Conservation (phyloP, 2,329 filamentous ascomycete species). For the Penicillium italicum region DNA sequence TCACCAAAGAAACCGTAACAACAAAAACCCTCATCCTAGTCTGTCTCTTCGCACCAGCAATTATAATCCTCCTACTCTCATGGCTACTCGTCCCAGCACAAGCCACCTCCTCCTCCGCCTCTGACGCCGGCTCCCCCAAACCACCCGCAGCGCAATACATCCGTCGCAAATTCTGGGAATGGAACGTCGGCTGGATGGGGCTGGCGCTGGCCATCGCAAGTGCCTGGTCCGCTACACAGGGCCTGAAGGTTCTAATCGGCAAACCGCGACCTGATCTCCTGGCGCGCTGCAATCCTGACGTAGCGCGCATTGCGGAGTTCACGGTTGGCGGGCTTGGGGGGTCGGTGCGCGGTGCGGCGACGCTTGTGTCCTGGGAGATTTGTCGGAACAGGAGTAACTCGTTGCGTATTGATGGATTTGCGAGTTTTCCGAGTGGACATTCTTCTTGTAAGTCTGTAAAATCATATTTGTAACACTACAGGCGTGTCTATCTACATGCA, state of each 20-base stretch:
- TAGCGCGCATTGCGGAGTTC: conserved; percentile 58
- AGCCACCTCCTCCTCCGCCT: conserved; percentile 43
- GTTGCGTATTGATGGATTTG: conserved; percentile 72
- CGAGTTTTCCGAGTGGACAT: conserved; percentile 78
- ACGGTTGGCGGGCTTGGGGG: conserved; percentile 60
- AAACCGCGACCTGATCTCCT: conserved; percentile 63
- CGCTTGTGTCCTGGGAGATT: conserved; percentile 71
- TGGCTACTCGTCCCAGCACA: conserved; percentile 69
- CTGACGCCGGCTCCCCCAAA: conserved; percentile 25
- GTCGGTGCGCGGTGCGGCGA: conserved; percentile 54
- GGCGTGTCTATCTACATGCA: no score
- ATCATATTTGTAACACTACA: background rate
- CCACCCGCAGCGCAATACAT: conserved; percentile 64
- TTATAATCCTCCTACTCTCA: conserved; percentile 65
- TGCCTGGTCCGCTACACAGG: conserved; percentile 77
- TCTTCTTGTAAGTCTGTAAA: conserved; percentile 54
- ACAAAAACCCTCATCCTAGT: conserved; percentile 63
- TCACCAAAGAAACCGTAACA: conserved; percentile 68
- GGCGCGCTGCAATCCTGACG: conserved; percentile 71
- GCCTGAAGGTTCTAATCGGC: conserved; percentile 72
- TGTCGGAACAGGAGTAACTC: conserved; percentile 62
- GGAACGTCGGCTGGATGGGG: conserved; percentile 80
- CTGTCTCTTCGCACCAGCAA: conserved; percentile 60
- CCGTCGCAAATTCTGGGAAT: conserved; percentile 85
- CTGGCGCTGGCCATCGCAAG: conserved; percentile 68